Percentiles rank a stretch among this genome's conserved stretches.
Evolutionary conservation across 768 basidiomycete genomes (phyloP).

Genomic region (Rhizopogon salebrosus): DNA sequence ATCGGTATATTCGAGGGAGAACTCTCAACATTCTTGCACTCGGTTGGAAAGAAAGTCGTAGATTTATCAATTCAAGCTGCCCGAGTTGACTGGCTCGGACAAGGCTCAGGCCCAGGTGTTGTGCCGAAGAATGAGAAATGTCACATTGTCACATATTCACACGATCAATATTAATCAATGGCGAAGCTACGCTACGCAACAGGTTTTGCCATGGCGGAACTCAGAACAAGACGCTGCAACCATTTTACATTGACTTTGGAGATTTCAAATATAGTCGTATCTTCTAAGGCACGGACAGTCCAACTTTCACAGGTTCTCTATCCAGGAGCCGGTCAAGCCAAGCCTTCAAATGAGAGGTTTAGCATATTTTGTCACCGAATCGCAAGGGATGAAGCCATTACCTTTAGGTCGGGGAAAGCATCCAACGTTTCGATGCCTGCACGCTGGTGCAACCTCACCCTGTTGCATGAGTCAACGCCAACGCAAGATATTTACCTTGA

Average conservation of each 20-base stretch:
- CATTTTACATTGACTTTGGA: too few species aligned
- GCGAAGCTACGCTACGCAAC: too few species aligned
- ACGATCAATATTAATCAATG: too few species aligned
- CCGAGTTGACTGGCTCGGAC: too few species aligned
- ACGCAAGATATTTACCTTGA: background rate
- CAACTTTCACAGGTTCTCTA: constrained; percentile 20
- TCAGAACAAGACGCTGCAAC: too few species aligned
- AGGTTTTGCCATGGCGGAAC: too few species aligned
- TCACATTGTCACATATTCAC: background rate
- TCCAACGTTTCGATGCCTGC: constrained; percentile 54
- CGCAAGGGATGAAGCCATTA: constrained; percentile 8
- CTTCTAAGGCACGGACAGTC: constrained; percentile 13
- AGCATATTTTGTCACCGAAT: background rate
- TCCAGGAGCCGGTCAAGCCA: constrained; percentile 24
- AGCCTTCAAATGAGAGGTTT: constrained; percentile 11
- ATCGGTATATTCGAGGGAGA: background rate
- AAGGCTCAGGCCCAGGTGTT: too few species aligned
- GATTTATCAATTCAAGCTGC: background rate
- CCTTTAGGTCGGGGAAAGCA: constrained; percentile 62
- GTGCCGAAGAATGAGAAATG: background rate
- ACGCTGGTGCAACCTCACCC: constrained; percentile 47
- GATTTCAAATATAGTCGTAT: background rate
- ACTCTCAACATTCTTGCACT: background rate
- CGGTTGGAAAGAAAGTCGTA: background rate
- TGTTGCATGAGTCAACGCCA: constrained; percentile 16